phyloP scores from a whole-genome alignment of 208 protist genomes.

The Acanthamoeba rhysodes region DNA sequence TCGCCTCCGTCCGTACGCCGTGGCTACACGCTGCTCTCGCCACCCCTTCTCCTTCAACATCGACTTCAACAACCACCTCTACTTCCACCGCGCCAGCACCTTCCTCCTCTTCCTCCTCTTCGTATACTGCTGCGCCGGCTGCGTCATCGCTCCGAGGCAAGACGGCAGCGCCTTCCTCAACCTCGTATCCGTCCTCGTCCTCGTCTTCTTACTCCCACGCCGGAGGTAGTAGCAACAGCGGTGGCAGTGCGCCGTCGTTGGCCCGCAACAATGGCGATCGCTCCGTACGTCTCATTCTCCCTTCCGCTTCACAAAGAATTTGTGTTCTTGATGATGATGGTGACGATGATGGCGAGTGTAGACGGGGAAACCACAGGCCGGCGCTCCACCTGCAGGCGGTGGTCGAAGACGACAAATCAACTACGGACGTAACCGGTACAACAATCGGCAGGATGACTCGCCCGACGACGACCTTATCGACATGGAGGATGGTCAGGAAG shows the following conservation, averaged over 20 bases:
- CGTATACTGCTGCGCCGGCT: neutral
- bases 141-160: neutral
- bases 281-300: neutral
- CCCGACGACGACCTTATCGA: neutral
- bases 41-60: neutral
- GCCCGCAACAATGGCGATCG: neutral
- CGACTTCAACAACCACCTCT: neutral
- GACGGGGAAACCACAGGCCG: neutral
- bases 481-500: neutral
- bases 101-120: neutral
- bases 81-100: neutral
- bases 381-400: neutral
- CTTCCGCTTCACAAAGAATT: neutral
- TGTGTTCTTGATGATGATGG: neutral
- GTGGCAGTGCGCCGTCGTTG: conserved; percentile 40
- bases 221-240: neutral
- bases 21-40: conserved; percentile 39
- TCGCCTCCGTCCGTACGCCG: conserved; percentile 36
- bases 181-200: neutral
- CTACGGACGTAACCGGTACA: conserved; percentile 62
- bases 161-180: neutral
- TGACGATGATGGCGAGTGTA: neutral
- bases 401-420: conserved; percentile 23
- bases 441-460: conserved; percentile 25
- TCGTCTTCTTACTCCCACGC: neutral